A percentile compares a stretch with the other conserved stretches of the same genome.
Evolutionary conservation across 768 basidiomycete species (phyloP).

Genomic region (Tephrocybe sp.): DNA sequence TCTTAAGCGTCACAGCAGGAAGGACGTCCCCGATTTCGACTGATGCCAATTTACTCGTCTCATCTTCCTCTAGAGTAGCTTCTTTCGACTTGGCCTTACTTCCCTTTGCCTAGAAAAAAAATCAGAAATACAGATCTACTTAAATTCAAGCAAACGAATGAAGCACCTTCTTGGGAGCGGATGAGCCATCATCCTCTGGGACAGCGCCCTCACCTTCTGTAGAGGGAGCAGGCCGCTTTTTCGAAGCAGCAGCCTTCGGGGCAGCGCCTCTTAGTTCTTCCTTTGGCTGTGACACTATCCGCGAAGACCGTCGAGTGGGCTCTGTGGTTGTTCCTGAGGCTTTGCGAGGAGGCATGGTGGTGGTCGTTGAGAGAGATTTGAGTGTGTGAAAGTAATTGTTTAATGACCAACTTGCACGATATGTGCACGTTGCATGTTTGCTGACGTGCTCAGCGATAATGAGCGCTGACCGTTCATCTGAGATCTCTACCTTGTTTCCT

Average conservation of each 20-base stretch:
- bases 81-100: conserved; percentile 26
- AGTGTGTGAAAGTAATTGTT: conserved; percentile 13
- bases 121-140: not conserved
- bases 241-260: conserved; percentile 30
- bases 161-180: conserved; percentile 41
- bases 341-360: conserved; percentile 35
- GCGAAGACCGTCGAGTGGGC: conserved; percentile 54
- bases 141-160: conserved; percentile 5
- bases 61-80: conserved; percentile 18
- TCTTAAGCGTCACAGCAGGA: conserved; percentile 75
- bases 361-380: conserved; percentile 14
- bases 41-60: conserved; percentile 25
- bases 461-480: too few relatives aligned
- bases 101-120: conserved; percentile 32
- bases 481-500: too few relatives aligned
- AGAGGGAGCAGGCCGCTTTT: conserved; percentile 39
- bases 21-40: conserved; percentile 77
- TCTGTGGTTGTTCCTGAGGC: conserved; percentile 31
- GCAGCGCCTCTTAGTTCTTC: conserved; percentile 28
- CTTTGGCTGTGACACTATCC: conserved; percentile 52
- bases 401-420: not conserved
- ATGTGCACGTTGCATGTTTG: not conserved
- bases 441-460: conserved; percentile 1
- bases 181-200: conserved; percentile 29
- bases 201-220: conserved; percentile 32